A percentile compares a stretch with the other conserved stretches of the same genome.
phyloP scores from a whole-genome alignment of 2,329 filamentous ascomycete species.

The Podosphaera aphanis region DNA sequence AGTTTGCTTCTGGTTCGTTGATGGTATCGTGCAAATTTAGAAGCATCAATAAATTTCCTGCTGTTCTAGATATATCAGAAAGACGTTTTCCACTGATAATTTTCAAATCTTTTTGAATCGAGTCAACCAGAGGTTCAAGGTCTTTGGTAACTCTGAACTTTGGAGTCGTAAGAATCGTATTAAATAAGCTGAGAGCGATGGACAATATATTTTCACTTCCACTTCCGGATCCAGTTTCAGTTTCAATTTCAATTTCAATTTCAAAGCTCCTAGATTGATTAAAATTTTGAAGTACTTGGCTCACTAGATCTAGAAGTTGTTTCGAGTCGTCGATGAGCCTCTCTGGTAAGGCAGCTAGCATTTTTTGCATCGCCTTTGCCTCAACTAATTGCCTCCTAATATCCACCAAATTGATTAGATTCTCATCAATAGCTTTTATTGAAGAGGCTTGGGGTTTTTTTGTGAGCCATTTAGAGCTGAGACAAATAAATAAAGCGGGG shows the following conservation, averaged over 20 bases:
- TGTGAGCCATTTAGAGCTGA: constrained; percentile 35
- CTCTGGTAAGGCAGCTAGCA: constrained; percentile 39
- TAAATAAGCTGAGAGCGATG: constrained; percentile 35
- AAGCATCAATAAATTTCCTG: constrained; percentile 30
- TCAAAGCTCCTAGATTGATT: constrained; percentile 19
- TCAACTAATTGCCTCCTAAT: constrained; percentile 28
- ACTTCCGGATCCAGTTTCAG: too few species aligned
- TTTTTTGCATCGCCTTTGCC: constrained; percentile 37
- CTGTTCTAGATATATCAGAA: constrained; percentile 26
- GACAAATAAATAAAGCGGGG: constrained; percentile 33
- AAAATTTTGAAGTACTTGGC: constrained; percentile 27
- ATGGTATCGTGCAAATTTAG: constrained; percentile 31
- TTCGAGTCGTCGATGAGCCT: constrained; percentile 39
- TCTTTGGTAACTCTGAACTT: constrained; percentile 28
- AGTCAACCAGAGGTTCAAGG: constrained; percentile 17
- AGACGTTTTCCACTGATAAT: constrained; percentile 19
- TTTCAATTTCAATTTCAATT: too few species aligned
- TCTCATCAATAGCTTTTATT: constrained; percentile 13
- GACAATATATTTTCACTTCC: constrained; percentile 26
- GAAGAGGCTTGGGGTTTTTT: constrained; percentile 6
- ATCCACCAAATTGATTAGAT: constrained; percentile 18
- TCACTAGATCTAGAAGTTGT: constrained; percentile 39
- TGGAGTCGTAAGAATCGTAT: constrained; percentile 33
- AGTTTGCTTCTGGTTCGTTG: constrained; percentile 17
- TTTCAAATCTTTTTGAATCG: constrained; percentile 26